Evolutionary conservation across 768 basidiomycete species (phyloP).

Genomic region (Paxillus involutus): DNA sequence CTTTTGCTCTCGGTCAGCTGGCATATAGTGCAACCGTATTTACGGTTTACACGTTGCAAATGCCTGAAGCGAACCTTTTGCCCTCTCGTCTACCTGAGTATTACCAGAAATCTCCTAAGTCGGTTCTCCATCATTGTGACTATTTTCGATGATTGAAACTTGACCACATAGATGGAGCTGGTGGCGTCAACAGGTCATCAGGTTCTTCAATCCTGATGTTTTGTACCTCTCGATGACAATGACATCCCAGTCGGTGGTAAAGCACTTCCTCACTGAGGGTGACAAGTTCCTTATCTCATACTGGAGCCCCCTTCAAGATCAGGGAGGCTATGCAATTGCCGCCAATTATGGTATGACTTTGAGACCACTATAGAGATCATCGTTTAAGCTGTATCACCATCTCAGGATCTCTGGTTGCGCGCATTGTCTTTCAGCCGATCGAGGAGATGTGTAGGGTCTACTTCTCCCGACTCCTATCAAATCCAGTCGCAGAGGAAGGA

Average conservation of each 20-base stretch:
- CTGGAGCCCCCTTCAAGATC: conserved; percentile 81
- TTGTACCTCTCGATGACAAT: conserved; percentile 75
- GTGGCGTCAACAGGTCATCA: conserved; percentile 7
- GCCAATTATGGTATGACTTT: conserved; percentile 82
- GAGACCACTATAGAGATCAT: neutral
- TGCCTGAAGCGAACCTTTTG: conserved; percentile 35
- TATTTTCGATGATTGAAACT: neutral
- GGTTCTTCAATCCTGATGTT: conserved; percentile 46
- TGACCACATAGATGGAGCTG: neutral
- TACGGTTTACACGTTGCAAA: conserved; percentile 49
- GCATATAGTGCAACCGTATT: conserved; percentile 65
- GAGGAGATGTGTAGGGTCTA: conserved; percentile 91
- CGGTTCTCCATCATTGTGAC: conserved; percentile 3
- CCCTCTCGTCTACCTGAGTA: conserved; percentile 29
- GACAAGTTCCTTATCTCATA: conserved; percentile 88
- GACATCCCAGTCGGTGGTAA: conserved; percentile 86
- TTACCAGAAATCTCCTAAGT: conserved; percentile 13
- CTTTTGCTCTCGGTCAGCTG: conserved; percentile 86
- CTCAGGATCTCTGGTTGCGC: conserved; percentile 86
- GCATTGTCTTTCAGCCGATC: conserved; percentile 92
- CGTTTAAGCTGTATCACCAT: neutral
- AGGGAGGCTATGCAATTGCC: conserved; percentile 94
- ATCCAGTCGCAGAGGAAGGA: conserved; percentile 9
- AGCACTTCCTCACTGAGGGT: conserved; percentile 94
- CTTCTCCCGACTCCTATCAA: conserved; percentile 69